Evolutionary conservation across 2,329 filamentous ascomycete species (phyloP).

Genomic region (Epichloe uncinata): DNA sequence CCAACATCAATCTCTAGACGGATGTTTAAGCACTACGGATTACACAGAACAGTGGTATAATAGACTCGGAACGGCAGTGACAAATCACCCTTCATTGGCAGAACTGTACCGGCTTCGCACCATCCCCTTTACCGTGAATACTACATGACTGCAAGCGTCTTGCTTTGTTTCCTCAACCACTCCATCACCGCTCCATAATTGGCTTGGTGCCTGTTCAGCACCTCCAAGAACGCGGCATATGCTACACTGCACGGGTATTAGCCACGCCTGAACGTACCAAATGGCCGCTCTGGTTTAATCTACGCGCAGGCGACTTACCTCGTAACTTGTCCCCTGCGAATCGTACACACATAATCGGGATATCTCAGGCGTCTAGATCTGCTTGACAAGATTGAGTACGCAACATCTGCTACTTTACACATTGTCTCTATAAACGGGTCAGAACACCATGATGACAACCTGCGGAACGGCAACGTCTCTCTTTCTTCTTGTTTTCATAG

Average conservation of each 20-base stretch:
- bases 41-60: background rate
- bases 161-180: conserved; percentile 48
- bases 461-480: too few relatives aligned
- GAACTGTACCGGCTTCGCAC: background rate
- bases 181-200: conserved; percentile 48
- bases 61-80: background rate
- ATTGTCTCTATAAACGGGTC: conserved; percentile 41
- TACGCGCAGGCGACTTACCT: conserved; percentile 35
- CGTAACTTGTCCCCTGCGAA: conserved; percentile 45
- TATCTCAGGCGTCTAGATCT: conserved; percentile 30
- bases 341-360: conserved; percentile 41
- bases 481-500: too few relatives aligned
- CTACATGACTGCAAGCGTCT: conserved; percentile 9
- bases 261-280: background rate
- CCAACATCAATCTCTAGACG: background rate
- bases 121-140: background rate
- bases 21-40: background rate
- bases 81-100: background rate
- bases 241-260: conserved; percentile 39
- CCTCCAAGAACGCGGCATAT: conserved; percentile 53
- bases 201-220: conserved; percentile 60
- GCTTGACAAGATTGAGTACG: conserved; percentile 49
- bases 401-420: conserved; percentile 49
- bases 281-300: background rate
- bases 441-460: too few relatives aligned